Base-by-base conservation (phyloP, 768 basidiomycete genomes). In the Auricularia heimuer region DNA sequence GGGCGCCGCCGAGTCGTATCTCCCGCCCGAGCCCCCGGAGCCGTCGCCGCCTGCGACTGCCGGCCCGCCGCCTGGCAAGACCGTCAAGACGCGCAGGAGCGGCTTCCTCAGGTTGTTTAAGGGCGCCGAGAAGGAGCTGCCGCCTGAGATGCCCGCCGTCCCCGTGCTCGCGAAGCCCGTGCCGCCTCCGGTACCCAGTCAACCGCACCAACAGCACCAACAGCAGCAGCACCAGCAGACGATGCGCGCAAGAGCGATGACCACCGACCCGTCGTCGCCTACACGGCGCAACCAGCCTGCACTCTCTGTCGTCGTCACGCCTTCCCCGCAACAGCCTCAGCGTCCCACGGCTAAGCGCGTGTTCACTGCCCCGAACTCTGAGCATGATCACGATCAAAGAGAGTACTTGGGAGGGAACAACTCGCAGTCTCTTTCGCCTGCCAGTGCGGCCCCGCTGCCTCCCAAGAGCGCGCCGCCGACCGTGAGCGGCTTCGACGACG, bases 101-200 rank as follows among this genome's bases (percentile, higher is more conserved):
- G 90, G 82, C 3, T 90, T 93, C 71, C 83, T 92, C 86, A 79
- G 87, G 62, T 75, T 93, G 11, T 91, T 92, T 71, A 84, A 86
- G 69, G 79, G 80, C 18, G 24, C 16, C 29, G 75, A 77, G 29
- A 80, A 80, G 62, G 81, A 82, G 51, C 73, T 75, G 7, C 81
- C 82, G 1, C 85, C 85, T 4, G 85, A 89, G 18, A 80, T 89
- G 8, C 86, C 87, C 12, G 73, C 80, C 10, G 69, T 83, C 37
- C 75, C 77, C 3, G 79, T 81, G 63, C 69, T 70, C 44, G 16
- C 56, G 29, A n/a, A 14, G 2, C 24, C 24, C 6, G 11, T 24
- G 24, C 12, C 56, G 16, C 56, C 29, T 29, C 56, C 14, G 47
- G 11, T 6, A 0, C 56, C 14, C 56, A 14, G 34, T 60, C 56